phyloP scores from a whole-genome alignment of 129 eudicot species.

The Deinandra increscens region DNA sequence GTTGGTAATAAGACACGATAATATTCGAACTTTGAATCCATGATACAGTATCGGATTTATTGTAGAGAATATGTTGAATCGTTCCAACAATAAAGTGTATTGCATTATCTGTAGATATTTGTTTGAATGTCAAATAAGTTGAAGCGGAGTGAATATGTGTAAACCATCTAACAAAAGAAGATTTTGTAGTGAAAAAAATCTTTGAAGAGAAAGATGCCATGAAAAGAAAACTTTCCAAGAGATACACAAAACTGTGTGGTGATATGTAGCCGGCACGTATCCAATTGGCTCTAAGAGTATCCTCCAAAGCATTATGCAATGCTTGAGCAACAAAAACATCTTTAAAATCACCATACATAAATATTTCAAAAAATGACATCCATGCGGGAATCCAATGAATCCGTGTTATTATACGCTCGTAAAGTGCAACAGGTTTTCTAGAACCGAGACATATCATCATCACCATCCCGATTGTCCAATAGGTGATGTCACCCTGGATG shows the following conservation, averaged over 20 bases:
- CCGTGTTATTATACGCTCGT: slow-evolving; percentile 10
- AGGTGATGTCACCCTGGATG: slow-evolving; percentile 26
- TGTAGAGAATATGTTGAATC: slow-evolving; percentile 24
- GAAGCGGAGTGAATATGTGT: slow-evolving; percentile 14
- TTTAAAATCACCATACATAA: not conserved
- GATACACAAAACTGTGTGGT: slow-evolving; percentile 55
- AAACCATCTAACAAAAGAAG: slow-evolving; percentile 57
- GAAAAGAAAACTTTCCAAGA: slow-evolving; percentile 50
- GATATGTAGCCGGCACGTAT: slow-evolving; percentile 40
- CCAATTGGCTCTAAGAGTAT: slow-evolving; percentile 45
- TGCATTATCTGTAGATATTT: not conserved
- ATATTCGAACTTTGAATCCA: slow-evolving; percentile 42
- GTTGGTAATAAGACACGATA: slow-evolving; percentile 24
- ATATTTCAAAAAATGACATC: slow-evolving; percentile 36
- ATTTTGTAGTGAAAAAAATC: slow-evolving; percentile 42
- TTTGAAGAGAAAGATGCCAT: slow-evolving; percentile 31
- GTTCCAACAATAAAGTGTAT: slow-evolving; percentile 19
- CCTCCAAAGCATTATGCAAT: slow-evolving; percentile 39
- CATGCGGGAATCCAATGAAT: slow-evolving; percentile 26
- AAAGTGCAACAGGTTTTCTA: slow-evolving; percentile 19
- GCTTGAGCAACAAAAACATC: not conserved
- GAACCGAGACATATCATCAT: slow-evolving; percentile 52
- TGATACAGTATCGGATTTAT: slow-evolving; percentile 17
- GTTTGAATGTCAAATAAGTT: not conserved
- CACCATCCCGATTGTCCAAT: slow-evolving; percentile 51